Conservation (phyloP, 2,329 filamentous ascomycete species). For the Ophiostoma himal-ulmi region DNA sequence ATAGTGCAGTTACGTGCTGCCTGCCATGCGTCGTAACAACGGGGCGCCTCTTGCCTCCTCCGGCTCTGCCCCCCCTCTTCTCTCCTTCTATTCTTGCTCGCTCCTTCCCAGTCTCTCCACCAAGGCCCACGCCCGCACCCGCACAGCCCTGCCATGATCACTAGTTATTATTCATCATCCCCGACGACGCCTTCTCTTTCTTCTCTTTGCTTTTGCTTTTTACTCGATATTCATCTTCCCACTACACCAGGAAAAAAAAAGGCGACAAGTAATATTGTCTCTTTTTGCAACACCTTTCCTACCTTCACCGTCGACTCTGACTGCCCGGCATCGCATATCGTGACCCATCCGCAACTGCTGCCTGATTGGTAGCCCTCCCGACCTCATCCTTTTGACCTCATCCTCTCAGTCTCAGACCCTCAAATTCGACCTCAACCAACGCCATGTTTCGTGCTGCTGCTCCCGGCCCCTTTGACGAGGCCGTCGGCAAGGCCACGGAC, state of each 20-base stretch:
- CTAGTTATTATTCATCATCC: not conserved
- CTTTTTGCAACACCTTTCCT: not conserved
- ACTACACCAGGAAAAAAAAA: not conserved
- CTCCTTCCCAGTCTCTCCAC: conserved; percentile 7
- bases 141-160: not conserved
- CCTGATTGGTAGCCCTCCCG: conserved; percentile 19
- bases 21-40: conserved; percentile 6
- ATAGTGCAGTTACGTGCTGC: not conserved
- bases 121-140: conserved; percentile 2
- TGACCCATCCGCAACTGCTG: conserved; percentile 16
- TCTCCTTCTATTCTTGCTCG: not conserved
- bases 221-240: not conserved
- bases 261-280: not conserved
- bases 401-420: not conserved
- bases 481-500: conserved; percentile 74
- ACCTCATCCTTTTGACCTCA: not conserved
- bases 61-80: not conserved
- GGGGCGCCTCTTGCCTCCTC: conserved; percentile 2
- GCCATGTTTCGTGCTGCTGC: conserved; percentile 56
- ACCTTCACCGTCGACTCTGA: not conserved
- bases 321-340: not conserved
- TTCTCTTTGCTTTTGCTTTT: not conserved
- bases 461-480: conserved; percentile 53
- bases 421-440: not conserved
- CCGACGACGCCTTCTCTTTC: conserved; percentile 2